Base-by-base conservation (phyloP, 345 rosid genomes). In the Garcia nutans region DNA sequence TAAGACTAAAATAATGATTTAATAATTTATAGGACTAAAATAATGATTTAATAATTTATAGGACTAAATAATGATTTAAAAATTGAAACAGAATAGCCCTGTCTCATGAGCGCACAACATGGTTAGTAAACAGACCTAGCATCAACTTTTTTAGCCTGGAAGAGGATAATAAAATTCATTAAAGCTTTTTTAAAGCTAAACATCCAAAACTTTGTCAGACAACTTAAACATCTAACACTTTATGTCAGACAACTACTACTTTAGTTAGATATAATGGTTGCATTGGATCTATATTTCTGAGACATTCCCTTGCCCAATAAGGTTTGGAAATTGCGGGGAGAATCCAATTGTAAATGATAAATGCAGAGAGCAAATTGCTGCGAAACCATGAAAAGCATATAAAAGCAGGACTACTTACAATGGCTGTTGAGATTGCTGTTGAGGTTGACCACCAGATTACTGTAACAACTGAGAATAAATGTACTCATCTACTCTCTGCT, bases 401-500 rank as follows among this genome's bases (percentile, higher is more conserved):
- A 24, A 69, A 63, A 11, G 20, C 23, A 41, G 61, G 24, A 28
- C 33, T 12, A 42, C 68, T 83, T 73, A 84, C 85, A 54, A 63
- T 20, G 75, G 45, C 67, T 78, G 81, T 68, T 82, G 63, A 37
- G 67, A 17, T 55, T 58, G 37, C 67, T 78, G 81, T 68, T 82
- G 63, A 37, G 72, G 26, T 37, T 59, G 81, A 65, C 70, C 71
- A 58, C 81, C 84, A 69, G 83, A 70, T 76, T 84, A 78, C 77
- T 85, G 90, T 60, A 83, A 76, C 82, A 86, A 67, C 78, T 88
- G 92, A 64, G 88, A 85, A 77, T 82, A 87, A 44, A 88, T 85
- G 87, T 85, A 87, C 61, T 88, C 94, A 66, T 88, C 92, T n/a
- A 90, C 89, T 75, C 83, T 82, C 84, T 86, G 91, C 79, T 88